Percentiles rank a stretch among this genome's conserved stretches.
Evolutionary conservation across 345 rosid genomes (phyloP).

Genomic region (Populus euphratica): DNA sequence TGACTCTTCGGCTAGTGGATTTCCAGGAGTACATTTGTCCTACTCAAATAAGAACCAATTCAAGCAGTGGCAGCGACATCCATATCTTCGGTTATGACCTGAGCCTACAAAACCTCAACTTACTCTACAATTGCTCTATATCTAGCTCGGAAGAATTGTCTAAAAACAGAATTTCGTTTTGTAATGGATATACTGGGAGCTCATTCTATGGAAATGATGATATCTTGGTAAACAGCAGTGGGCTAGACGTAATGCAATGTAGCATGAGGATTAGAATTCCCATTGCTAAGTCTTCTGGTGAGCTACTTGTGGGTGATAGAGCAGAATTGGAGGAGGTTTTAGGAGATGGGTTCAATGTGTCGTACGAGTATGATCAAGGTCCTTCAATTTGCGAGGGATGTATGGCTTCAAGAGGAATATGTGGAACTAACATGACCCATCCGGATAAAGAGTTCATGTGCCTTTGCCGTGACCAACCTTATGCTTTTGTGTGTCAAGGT

Average conservation of each 20-base stretch:
- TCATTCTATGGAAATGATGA: constrained; percentile 7
- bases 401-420: constrained; percentile 28
- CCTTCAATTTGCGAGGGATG: constrained; percentile 13
- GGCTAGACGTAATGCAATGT: background rate
- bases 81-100: background rate
- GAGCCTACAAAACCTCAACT: constrained; percentile 7
- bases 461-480: constrained; percentile 24
- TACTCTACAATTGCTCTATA: constrained; percentile 26
- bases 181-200: rapidly evolving
- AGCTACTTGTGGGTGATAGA: rapidly evolving
- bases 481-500: background rate
- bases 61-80: background rate
- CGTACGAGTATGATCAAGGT: background rate
- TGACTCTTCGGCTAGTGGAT: constrained; percentile 25
- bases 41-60: background rate
- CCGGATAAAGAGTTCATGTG: constrained; percentile 27
- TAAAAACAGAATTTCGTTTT: background rate
- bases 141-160: background rate
- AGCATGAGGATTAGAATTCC: background rate
- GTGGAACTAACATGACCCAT: constrained; percentile 31
- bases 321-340: background rate
- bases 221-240: too few relatives aligned
- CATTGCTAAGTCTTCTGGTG: background rate
- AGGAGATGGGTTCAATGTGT: constrained; percentile 24
- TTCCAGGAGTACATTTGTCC: constrained; percentile 21